A percentile compares a stretch with the other conserved stretches of the same genome.
Evolutionary conservation across 2,329 filamentous ascomycete genomes (phyloP).

Genomic region (Fusarium protoensiforme): DNA sequence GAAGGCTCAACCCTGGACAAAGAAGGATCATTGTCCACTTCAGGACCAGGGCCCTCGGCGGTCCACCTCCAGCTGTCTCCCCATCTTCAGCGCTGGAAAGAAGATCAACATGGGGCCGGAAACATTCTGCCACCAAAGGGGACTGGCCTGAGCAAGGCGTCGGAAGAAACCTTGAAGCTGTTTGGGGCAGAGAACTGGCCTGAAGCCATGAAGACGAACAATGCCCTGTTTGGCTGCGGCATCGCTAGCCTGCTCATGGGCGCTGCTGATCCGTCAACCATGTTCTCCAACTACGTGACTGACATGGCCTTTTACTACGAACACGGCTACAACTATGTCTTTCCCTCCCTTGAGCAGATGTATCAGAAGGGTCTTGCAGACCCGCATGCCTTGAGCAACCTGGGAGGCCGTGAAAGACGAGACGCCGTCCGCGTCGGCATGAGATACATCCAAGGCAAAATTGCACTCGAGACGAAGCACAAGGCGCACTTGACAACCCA

Average conservation of each 20-base stretch:
- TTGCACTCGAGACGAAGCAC: conserved; percentile 34
- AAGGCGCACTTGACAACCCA: conserved; percentile 27
- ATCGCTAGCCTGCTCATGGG: conserved; percentile 40
- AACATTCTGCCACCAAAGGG: conserved; percentile 37
- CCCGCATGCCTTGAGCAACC: conserved; percentile 31
- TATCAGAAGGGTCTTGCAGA: conserved; percentile 29
- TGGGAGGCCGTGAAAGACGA: conserved; percentile 30
- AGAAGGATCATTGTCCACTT: conserved; percentile 7
- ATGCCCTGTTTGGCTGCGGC: conserved; percentile 37
- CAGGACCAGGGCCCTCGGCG: conserved; percentile 16
- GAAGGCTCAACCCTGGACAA: conserved; percentile 11
- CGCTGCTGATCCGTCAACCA: conserved; percentile 31
- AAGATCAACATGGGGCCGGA: conserved; percentile 28
- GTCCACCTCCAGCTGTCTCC: conserved; percentile 31
- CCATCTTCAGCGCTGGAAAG: conserved; percentile 36
- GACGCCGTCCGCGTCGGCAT: conserved; percentile 35
- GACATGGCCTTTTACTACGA: conserved; percentile 41
- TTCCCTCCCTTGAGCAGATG: conserved; percentile 32
- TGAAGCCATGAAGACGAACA: conserved; percentile 37
- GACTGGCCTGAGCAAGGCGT: conserved; percentile 28
- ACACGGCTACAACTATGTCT: conserved; percentile 41
- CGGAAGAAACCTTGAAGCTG: conserved; percentile 15
- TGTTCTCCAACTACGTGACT: conserved; percentile 40
- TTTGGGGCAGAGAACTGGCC: conserved; percentile 35
- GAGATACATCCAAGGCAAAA: conserved; percentile 38